These are phyloP conservation scores for Taphrina betulina DNA, from an alignment of 1,139 yeast genomes.

Conservation along the genomic window DNA sequence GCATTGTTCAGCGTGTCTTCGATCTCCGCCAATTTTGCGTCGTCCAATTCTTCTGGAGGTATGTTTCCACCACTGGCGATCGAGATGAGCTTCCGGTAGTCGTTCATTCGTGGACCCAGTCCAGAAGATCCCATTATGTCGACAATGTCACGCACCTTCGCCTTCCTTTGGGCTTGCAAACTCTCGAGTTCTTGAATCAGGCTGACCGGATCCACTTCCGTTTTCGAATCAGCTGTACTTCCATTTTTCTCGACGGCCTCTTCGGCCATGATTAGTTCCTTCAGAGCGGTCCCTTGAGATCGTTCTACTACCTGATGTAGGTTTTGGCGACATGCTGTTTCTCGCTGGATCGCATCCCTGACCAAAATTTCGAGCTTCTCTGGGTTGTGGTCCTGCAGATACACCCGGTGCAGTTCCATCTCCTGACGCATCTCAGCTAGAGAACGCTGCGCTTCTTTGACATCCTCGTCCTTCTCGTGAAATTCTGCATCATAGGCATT, in stretches of 20 bases:
- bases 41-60: slow-evolving; percentile 23
- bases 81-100: slow-evolving; percentile 77
- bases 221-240: slow-evolving; percentile 32
- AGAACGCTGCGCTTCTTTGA: slow-evolving; percentile 49
- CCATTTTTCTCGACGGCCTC: slow-evolving; percentile 10
- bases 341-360: slow-evolving; percentile 42
- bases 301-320: slow-evolving; percentile 23
- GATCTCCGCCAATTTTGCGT: slow-evolving; percentile 15
- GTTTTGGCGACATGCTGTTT: slow-evolving; percentile 7
- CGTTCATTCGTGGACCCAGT: slow-evolving; percentile 63
- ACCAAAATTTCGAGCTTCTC: slow-evolving; percentile 42
- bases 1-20: slow-evolving; percentile 21
- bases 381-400: slow-evolving; percentile 32
- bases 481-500: slow-evolving; percentile 56
- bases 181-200: slow-evolving; percentile 49
- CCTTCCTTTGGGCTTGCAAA: slow-evolving; percentile 53
- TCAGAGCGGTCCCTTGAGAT: slow-evolving; percentile 41
- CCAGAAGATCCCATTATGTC: slow-evolving; percentile 51
- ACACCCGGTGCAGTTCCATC: slow-evolving; percentile 39
- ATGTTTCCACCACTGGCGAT: slow-evolving; percentile 42
- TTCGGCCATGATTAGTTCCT: slow-evolving; percentile 41
- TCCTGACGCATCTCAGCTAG: slow-evolving; percentile 50
- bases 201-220: slow-evolving; percentile 35
- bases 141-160: slow-evolving; percentile 50
- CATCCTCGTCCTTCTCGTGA: slow-evolving; percentile 53